A percentile compares a stretch with the other conserved stretches of the same genome.
phyloP scores from a whole-genome alignment of 306 rosid genomes.

The Coriaria nepalensis region DNA sequence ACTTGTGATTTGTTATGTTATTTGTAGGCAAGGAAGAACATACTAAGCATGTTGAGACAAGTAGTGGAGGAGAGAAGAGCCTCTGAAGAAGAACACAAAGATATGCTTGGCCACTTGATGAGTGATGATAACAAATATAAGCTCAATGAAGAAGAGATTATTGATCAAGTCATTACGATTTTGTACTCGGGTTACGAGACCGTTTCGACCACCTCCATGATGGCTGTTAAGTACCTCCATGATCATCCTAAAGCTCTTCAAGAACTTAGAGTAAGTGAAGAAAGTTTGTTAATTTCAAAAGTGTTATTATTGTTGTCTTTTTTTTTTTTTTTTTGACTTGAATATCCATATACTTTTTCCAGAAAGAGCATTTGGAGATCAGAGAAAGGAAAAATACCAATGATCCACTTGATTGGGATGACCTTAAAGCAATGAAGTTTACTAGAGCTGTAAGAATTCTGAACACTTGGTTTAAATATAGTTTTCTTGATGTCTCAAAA shows the following conservation, averaged over 20 bases:
- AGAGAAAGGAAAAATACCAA: constrained; percentile 53
- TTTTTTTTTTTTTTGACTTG: neutral
- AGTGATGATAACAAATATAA: constrained; percentile 44
- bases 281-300: neutral
- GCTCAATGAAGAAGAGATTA: constrained; percentile 65
- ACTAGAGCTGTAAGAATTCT: constrained; percentile 74
- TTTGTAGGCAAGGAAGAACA: constrained; percentile 75
- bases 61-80: constrained; percentile 53
- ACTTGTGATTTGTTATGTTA: neutral
- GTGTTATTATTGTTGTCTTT: neutral
- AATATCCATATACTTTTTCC: constrained; percentile 1
- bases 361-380: constrained; percentile 81
- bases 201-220: constrained; percentile 97
- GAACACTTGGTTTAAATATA: constrained; percentile 1
- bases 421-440: constrained; percentile 70
- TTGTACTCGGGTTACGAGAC: constrained; percentile 95
- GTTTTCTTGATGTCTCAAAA: neutral
- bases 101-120: constrained; percentile 65
- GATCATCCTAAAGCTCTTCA: constrained; percentile 82
- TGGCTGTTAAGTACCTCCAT: constrained; percentile 88
- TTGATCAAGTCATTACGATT: constrained; percentile 66
- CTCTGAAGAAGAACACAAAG: constrained; percentile 37
- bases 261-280: constrained; percentile 66
- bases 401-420: constrained; percentile 58
- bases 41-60: constrained; percentile 39